Base-by-base conservation (phyloP, 2,329 filamentous ascomycete genomes). In the Conoideocrella luteorostrata region DNA sequence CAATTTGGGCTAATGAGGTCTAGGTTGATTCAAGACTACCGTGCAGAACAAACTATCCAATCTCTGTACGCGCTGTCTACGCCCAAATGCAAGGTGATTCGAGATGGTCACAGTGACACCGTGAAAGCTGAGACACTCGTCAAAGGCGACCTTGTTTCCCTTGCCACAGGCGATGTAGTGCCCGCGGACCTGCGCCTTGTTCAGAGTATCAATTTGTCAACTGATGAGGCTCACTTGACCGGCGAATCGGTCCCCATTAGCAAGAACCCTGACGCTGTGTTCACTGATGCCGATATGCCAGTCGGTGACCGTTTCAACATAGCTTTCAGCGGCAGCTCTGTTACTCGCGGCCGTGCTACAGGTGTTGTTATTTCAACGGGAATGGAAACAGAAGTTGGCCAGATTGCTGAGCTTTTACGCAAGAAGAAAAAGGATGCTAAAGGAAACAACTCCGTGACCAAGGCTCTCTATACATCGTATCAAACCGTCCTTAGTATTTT, bases 381-480 rank as follows among this genome's bases (percentile, higher is more conserved):
- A 34, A 86, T 88, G 82, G 63, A 74, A 46, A 89, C 85, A 18
- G 81, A 88, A 62, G 82, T 89, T 43, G 86, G 86, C 53, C 80
- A 80, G 56, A 88, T 89, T 53, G 84, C 86, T n/a, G 75, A 73
- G 44, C 72, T 85, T 51, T 71, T 90, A 35, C 79, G 81, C 43
- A 68, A 73, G 44, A 74, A 67, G 55, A 74, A 69, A 60, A 69
- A 56, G 58, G 72, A 62, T 53, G 70, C 65, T 34, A 50, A 56
- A 11, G 56, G 59, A 30, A 59, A 59, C 37, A 59, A 62, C 37
- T 65, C 77, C 53, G 67, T 78, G 38, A 60, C 59, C 52, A 61
- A 67, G 36, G 61, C 66, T 23, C 56, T 69, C 50, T 67, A 69
- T 54, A 67, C 67, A 45, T 64, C 62, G 49, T 67, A 68, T 47